Evolutionary conservation across 176 grass and related monocot genomes (phyloP).

Genomic region (sorghum (Sorghum bicolor)): Sorghum_bicolor_NCBIv3 NC_012875.2:52052501-52053000

Average conservation of each 20-base stretch:
- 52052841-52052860: background rate
- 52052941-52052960: no score
- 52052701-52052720: background rate
- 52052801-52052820: background rate
- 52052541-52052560: background rate
- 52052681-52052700: background rate
- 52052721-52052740: background rate
- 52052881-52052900: background rate
- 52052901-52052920: background rate
- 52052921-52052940: no score
- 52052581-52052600: constrained; percentile 19
- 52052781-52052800: background rate
- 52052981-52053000: no score
- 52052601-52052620: constrained; percentile 4
- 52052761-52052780: background rate
- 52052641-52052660: background rate
- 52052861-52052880: background rate
- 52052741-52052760: background rate
- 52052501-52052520: no score
- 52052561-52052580: background rate
- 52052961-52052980: no score
- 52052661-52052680: background rate
- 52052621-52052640: constrained; percentile 23
- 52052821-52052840: background rate
- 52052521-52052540: no score